Evolutionary conservation across 805 yeast species (phyloP).

Genomic region (Lipomyces yamadae): DNA sequence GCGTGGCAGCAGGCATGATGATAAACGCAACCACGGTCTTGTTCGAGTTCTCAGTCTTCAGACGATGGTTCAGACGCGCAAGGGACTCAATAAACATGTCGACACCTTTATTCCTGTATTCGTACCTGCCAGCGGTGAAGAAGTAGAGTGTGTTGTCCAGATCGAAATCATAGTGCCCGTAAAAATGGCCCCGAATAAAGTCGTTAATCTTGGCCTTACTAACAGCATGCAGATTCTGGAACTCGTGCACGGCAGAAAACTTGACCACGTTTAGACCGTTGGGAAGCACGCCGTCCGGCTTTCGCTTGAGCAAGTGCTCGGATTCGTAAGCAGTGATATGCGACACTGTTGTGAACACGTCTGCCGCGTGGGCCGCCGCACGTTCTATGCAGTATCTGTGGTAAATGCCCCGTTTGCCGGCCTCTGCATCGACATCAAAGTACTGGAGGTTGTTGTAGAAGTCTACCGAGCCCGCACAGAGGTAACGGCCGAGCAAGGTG

Average conservation of each 20-base stretch:
- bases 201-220: constrained; percentile 92
- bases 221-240: constrained; percentile 92
- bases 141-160: constrained; percentile 91
- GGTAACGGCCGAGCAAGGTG: constrained; percentile 87
- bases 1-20: constrained; percentile 96
- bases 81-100: constrained; percentile 92
- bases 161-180: constrained; percentile 94
- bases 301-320: constrained; percentile 88
- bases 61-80: constrained; percentile 86
- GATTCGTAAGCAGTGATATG: constrained; percentile 97
- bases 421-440: constrained; percentile 96
- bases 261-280: constrained; percentile 95
- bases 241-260: constrained; percentile 97
- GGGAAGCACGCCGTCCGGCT: constrained; percentile 97
- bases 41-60: constrained; percentile 79
- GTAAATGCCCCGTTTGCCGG: constrained; percentile 96
- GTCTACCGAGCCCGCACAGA: constrained; percentile 96
- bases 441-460: constrained; percentile 87
- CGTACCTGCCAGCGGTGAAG: constrained; percentile 97
- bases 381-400: constrained; percentile 97
- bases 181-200: constrained; percentile 94
- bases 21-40: constrained; percentile 96
- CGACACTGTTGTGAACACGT: constrained; percentile 96
- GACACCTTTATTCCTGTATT: constrained; percentile 94
- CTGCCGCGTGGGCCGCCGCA: constrained; percentile 94